Base-by-base conservation (phyloP, 805 yeast species). In the Nakazawaea populi region DNA sequence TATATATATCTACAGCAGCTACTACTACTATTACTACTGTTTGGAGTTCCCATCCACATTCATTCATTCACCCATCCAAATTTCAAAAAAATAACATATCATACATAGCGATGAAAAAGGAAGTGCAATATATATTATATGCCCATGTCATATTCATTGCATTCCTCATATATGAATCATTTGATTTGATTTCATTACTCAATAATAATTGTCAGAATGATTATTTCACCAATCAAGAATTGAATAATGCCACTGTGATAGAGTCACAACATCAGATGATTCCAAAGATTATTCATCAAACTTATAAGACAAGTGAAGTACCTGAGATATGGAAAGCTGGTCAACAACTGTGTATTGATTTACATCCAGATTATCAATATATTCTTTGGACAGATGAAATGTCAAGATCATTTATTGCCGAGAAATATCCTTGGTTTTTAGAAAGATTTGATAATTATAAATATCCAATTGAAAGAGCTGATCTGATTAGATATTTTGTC, bases 201-300 rank as follows among this genome's bases (percentile, higher is more conserved):
- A 74, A 85, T 58, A 95, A 87, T 65, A 89, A 85, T 63, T 72
- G 89, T 0, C 76, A 73, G 60, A 68, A 74, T 12, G 88, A 85
- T 60, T 87, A 86, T 1, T 69, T 88, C 28, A 62, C 79, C 12
- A 81, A 81, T 47, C 70, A 72, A 11, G 95, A 89, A 53, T 62
- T 87, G 45, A 80, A 83, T 56, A 84, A 84, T 2, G 68, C 72
- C 5, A 55, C 58, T 9, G 29, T 43, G 61, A 67, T 6, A 31
- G 62, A 70, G 24, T 68, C 66, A 18, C 70, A 70, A 52, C 81
- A 82, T 8, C 76, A 75, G 53, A 63, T 85, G 38, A 89, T 90
- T 44, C 97, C 97, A 38, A 87, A 86, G 61, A 89, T 90, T 63
- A 89, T 91, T 50, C 97, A 91, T 64, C 97, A 91, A 66, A 91